phyloP scores from a whole-genome alignment of 2,329 filamentous ascomycete genomes.

The Fusarium vanettenii region DNA sequence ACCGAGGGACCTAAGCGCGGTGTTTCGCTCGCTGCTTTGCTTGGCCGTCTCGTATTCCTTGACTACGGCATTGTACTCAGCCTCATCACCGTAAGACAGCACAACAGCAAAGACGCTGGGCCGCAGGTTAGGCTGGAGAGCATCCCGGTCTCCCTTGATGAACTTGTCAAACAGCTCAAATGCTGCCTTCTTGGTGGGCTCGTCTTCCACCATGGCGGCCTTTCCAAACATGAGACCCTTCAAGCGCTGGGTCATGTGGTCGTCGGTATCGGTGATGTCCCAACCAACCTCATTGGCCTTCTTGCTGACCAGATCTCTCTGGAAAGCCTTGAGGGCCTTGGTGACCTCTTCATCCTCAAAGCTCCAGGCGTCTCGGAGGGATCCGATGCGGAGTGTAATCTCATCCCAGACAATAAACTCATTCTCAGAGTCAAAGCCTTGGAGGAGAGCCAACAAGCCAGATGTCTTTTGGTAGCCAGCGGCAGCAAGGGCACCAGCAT shows the following conservation, averaged over 20 bases:
- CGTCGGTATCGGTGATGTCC: slow-evolving; percentile 85
- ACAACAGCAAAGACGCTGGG: slow-evolving; percentile 88
- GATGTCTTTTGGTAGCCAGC: slow-evolving; percentile 96
- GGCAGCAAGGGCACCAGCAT: slow-evolving; percentile 88
- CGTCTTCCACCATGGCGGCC: slow-evolving; percentile 84
- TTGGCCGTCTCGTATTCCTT: slow-evolving; percentile 53
- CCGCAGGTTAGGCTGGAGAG: slow-evolving; percentile 92
- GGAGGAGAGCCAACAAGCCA: slow-evolving; percentile 84
- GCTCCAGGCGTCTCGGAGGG: slow-evolving; percentile 87
- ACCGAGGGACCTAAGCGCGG: slow-evolving; percentile 85
- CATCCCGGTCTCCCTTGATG: slow-evolving; percentile 79
- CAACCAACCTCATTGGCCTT: slow-evolving; percentile 91
- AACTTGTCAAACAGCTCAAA: slow-evolving; percentile 93
- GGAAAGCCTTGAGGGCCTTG: slow-evolving; percentile 85
- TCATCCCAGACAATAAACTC: slow-evolving; percentile 98
- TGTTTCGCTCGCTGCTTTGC: slow-evolving; percentile 91
- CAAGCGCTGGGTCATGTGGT: slow-evolving; percentile 93
- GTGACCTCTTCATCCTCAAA: slow-evolving; percentile 77
- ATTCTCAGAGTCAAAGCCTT: slow-evolving; percentile 83
- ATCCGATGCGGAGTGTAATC: slow-evolving; percentile 80
- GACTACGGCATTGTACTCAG: slow-evolving; percentile 43
- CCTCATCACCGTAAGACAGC: slow-evolving; percentile 84
- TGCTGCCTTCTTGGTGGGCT: slow-evolving; percentile 80
- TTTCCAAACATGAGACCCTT: slow-evolving; percentile 90
- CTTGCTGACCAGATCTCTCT: slow-evolving; percentile 78